Percentiles rank a stretch among this genome's conserved stretches.
Evolutionary conservation across 345 rosid species (phyloP).

Genomic region (Eucalyptus fibrosa): DNA sequence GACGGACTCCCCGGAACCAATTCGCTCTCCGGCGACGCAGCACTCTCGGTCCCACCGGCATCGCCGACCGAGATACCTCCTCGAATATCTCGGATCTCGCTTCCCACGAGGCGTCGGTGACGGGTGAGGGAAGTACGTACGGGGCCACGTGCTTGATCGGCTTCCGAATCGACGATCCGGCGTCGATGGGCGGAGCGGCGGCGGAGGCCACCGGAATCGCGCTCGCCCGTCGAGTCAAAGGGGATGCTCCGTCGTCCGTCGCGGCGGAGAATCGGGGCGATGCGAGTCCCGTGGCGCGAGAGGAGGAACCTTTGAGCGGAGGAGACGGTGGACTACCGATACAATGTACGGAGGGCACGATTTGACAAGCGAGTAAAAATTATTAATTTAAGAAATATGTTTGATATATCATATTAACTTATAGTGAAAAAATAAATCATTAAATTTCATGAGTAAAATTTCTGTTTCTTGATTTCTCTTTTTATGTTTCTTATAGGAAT

Average conservation of each 20-base stretch:
- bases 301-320: background rate
- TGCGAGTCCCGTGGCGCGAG: background rate
- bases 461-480: too few relatives aligned
- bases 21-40: constrained; percentile 6
- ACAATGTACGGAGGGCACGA: too few relatives aligned
- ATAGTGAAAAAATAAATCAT: too few relatives aligned
- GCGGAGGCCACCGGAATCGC: background rate
- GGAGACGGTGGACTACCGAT: background rate
- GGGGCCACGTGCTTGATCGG: constrained; percentile 80
- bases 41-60: background rate
- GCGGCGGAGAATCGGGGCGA: background rate
- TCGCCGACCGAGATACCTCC: constrained; percentile 1
- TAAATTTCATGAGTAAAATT: too few relatives aligned
- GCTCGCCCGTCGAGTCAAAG: background rate
- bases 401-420: too few relatives aligned
- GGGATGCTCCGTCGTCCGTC: background rate
- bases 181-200: constrained; percentile 36
- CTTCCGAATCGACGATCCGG: constrained; percentile 59
- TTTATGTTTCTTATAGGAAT: too few relatives aligned
- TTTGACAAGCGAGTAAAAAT: too few relatives aligned
- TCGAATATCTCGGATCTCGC: constrained; percentile 63
- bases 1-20: constrained; percentile 43
- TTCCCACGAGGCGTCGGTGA: constrained; percentile 84
- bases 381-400: too few relatives aligned
- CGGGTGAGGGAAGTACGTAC: constrained; percentile 82